phyloP scores from a whole-genome alignment of 2,329 filamentous ascomycete species.

The Beauveria sp. region DNA sequence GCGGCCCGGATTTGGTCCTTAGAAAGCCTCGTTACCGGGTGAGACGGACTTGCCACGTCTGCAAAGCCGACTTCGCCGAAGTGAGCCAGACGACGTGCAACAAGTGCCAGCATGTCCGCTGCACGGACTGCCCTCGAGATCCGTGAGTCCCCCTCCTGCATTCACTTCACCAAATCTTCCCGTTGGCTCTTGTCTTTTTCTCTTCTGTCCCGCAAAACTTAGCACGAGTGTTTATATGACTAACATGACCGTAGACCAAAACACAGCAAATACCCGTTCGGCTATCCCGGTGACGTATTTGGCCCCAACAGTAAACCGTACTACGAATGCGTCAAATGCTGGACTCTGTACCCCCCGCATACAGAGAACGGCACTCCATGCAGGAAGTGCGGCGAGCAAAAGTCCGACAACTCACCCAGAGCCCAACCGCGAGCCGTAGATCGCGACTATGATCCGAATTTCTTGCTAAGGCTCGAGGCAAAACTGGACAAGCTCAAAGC shows the following conservation, averaged over 20 bases:
- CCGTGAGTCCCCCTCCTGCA: slow-evolving; percentile 49
- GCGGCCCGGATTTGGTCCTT: slow-evolving; percentile 63
- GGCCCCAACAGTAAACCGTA: slow-evolving; percentile 43
- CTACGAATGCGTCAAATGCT: slow-evolving; percentile 57
- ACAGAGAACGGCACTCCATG: slow-evolving; percentile 48
- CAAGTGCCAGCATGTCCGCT: slow-evolving; percentile 64
- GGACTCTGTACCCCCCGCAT: slow-evolving; percentile 44
- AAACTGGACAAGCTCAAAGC: slow-evolving; percentile 42
- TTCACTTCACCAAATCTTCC: too few species aligned
- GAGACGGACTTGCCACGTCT: slow-evolving; percentile 69
- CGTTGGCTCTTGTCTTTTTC: not conserved
- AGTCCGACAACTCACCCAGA: slow-evolving; percentile 52
- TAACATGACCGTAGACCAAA: slow-evolving; percentile 42
- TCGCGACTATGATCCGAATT: slow-evolving; percentile 52
- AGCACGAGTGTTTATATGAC: not conserved
- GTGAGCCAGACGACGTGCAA: slow-evolving; percentile 53
- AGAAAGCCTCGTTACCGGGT: slow-evolving; percentile 67
- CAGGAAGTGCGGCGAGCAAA: slow-evolving; percentile 50
- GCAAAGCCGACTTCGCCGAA: slow-evolving; percentile 52
- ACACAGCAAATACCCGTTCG: slow-evolving; percentile 60
- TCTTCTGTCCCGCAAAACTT: not conserved
- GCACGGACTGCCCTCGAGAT: slow-evolving; percentile 72
- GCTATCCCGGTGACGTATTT: slow-evolving; percentile 60
- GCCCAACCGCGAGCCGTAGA: slow-evolving; percentile 53
- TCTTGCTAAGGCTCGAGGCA: slow-evolving; percentile 49